phyloP scores from a whole-genome alignment of 164 flowering plant genomes.

The Pachysandra terminalis region DNA sequence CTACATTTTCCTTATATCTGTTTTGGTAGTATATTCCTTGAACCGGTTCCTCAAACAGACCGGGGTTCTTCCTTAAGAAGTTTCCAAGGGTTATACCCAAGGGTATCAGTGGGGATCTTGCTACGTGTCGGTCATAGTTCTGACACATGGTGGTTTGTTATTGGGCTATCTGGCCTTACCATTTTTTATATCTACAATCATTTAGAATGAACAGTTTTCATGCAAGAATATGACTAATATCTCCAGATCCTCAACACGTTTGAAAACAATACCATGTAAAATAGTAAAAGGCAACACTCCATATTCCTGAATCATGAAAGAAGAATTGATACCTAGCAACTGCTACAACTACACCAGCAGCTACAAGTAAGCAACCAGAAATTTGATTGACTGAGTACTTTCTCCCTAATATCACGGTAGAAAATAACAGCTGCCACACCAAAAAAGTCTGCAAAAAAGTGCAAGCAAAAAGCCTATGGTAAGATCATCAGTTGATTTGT shows the following conservation, averaged over 20 bases:
- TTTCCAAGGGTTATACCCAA: too few relatives aligned
- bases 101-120: too few relatives aligned
- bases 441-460: conserved; percentile 70
- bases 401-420: conserved; percentile 58
- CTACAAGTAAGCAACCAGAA: conserved; percentile 82
- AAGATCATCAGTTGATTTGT: not conserved
- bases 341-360: conserved; percentile 69
- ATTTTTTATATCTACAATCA: too few relatives aligned
- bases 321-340: conserved; percentile 57
- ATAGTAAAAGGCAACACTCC: not conserved
- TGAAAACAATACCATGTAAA: not conserved
- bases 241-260: not conserved
- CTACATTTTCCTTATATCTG: too few relatives aligned
- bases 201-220: not conserved
- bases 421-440: conserved; percentile 85
- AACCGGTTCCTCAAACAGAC: too few relatives aligned
- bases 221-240: not conserved
- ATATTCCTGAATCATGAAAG: not conserved
- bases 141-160: too few relatives aligned
- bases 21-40: too few relatives aligned
- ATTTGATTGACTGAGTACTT: conserved; percentile 58
- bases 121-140: too few relatives aligned
- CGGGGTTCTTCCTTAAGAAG: too few relatives aligned
- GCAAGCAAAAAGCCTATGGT: not conserved
- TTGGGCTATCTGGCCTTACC: too few relatives aligned